Evolutionary conservation across 2,329 filamentous ascomycete genomes (phyloP).

Genomic region (Ophiostoma perfectum): DNA sequence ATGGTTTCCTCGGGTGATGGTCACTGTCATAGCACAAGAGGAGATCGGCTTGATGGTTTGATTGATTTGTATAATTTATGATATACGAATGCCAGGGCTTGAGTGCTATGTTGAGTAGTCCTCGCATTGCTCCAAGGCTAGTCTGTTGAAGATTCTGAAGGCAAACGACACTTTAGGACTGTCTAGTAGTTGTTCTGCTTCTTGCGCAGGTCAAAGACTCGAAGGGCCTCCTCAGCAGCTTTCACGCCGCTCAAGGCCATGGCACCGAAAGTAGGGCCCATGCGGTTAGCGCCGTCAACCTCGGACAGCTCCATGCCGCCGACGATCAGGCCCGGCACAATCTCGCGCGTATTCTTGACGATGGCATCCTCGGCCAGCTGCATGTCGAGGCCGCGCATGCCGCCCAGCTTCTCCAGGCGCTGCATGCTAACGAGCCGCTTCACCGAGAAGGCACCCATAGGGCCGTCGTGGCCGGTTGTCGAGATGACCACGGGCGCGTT

Average conservation of each 20-base stretch:
- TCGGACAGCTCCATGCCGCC: conserved; percentile 92
- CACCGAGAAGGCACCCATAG: conserved; percentile 84
- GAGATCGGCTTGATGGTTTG: background rate
- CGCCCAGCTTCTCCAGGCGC: conserved; percentile 73
- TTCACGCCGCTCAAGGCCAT: conserved; percentile 87
- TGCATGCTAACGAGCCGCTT: conserved; percentile 90
- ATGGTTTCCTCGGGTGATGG: background rate
- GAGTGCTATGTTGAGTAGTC: conserved; percentile 2
- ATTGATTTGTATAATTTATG: background rate
- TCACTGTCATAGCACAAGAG: background rate
- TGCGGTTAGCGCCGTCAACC: conserved; percentile 84
- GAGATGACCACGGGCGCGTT: conserved; percentile 84
- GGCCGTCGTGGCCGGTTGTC: conserved; percentile 85
- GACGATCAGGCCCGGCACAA: conserved; percentile 83
- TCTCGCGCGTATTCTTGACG: conserved; percentile 83
- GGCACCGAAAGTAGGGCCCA: conserved; percentile 85
- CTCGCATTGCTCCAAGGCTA: background rate
- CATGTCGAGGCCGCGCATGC: conserved; percentile 94
- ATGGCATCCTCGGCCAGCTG: conserved; percentile 86
- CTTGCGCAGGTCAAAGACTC: conserved; percentile 65
- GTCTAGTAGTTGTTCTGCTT: conserved; percentile 39
- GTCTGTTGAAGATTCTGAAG: background rate
- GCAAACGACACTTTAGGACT: background rate
- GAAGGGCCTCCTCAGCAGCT: conserved; percentile 80
- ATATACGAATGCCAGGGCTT: background rate